phyloP scores from a whole-genome alignment of 2,329 filamentous ascomycete genomes.

The Pyrenophora teres region DNA sequence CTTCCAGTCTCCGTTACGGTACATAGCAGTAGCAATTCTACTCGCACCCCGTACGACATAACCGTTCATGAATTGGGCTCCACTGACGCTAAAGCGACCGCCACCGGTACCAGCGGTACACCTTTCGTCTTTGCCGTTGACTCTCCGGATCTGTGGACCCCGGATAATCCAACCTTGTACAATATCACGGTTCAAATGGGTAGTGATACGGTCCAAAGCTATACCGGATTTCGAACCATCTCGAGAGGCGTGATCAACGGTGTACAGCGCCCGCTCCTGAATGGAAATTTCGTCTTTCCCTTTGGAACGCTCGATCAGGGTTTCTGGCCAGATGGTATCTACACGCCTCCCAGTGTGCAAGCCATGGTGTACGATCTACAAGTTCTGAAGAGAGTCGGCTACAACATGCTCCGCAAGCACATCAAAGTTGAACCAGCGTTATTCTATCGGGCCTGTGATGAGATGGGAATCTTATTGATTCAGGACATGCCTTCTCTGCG shows the following conservation, averaged over 20 bases:
- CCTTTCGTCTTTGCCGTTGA: slow-evolving; percentile 61
- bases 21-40: slow-evolving; percentile 50
- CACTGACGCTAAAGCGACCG: slow-evolving; percentile 50
- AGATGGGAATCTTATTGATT: slow-evolving; percentile 68
- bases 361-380: slow-evolving; percentile 71
- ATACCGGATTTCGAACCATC: slow-evolving; percentile 71
- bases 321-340: slow-evolving; percentile 72
- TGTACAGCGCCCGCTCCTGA: slow-evolving; percentile 65
- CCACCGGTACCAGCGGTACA: slow-evolving; percentile 54
- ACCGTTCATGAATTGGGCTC: slow-evolving; percentile 43
- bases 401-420: slow-evolving; percentile 74
- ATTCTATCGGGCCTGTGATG: slow-evolving; percentile 70
- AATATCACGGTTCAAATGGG: slow-evolving; percentile 62
- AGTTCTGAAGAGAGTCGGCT: slow-evolving; percentile 67
- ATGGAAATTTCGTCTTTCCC: slow-evolving; percentile 70
- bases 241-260: slow-evolving; percentile 62
- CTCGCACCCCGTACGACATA: slow-evolving; percentile 46
- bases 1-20: slow-evolving; percentile 61
- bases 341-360: slow-evolving; percentile 67
- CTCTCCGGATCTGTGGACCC: slow-evolving; percentile 67
- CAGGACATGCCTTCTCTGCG: slow-evolving; percentile 72
- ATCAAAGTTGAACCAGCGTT: slow-evolving; percentile 71
- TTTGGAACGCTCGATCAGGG: slow-evolving; percentile 74
- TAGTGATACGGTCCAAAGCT: slow-evolving; percentile 63
- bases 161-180: slow-evolving; percentile 66